Base-by-base conservation (phyloP, 257 asterid species). In the Solanum sparsipilum region DNA sequence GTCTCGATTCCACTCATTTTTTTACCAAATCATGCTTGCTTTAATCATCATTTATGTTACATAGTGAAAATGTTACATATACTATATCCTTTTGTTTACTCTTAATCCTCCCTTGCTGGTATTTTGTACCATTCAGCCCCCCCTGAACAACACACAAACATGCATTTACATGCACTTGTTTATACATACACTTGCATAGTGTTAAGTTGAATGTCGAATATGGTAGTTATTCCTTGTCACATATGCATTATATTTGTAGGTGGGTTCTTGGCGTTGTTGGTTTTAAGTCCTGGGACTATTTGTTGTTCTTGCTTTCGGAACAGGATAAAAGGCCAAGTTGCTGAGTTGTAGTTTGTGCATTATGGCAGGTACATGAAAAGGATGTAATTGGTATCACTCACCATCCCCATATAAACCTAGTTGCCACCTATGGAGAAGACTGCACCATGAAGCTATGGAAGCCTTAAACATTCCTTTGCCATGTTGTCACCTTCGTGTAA, bases 401-500 rank as follows among this genome's bases (percentile, higher is more conserved):
- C 93, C 99, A 97, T 91, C 98, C 99, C 87, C 99, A 94, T 86
- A 91, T 94, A 87, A 96, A 96, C 87, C 98, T 96, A 31, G 87
- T 96, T 39, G 98, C 98, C 76, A 94, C 99, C 2, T 97, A 96
- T 10, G 91, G 98, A 27, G 98, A 93, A 85, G 99, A 97, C 92
- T 89, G 95, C 90, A 90, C 93, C 25, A 95, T 97, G 98, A 97
- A 96, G 89, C 87, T 97, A 81, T 97, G 99, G 99, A 97, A 97
- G 93, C 98, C 98, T 32, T 96, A 68, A 90, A 23, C 27, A 16
- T 48, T 6, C 2, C 3, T 74, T 82, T 31, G 52, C 83, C 48
- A 39, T 70, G 87, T 52, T 78, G 36, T 31, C 46, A n/a, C 11
- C 83, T 87, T 34, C 13, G 84, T 21, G 84, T 38, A 56, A 25